phyloP scores from a whole-genome alignment of 768 basidiomycete genomes.

The Auricularia heimuer region DNA sequence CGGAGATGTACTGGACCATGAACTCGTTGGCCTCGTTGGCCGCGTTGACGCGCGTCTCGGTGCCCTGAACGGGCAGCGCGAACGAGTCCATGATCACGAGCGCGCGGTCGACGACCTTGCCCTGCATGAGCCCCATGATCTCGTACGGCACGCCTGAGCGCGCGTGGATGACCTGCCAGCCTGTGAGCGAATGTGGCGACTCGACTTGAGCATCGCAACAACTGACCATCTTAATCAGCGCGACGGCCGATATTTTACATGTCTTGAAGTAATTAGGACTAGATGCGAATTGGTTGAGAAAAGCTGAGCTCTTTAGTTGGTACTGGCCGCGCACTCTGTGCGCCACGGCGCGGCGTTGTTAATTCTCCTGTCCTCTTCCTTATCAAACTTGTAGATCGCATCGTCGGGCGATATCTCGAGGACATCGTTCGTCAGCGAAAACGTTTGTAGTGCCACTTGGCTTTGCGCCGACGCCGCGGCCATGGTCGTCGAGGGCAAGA shows the following conservation, averaged over 20 bases:
- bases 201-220: neutral
- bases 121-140: conserved; percentile 97
- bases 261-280: conserved; percentile 37
- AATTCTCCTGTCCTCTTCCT: conserved; percentile 54
- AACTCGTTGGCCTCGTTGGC: conserved; percentile 43
- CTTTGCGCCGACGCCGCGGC: conserved; percentile 19
- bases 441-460: conserved; percentile 59
- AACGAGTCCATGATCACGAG: conserved; percentile 95
- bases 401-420: conserved; percentile 64
- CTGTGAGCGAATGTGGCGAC: neutral
- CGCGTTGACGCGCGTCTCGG: conserved; percentile 94
- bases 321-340: conserved; percentile 49
- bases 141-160: conserved; percentile 99
- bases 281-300: neutral
- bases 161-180: conserved; percentile 44
- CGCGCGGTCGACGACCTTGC: conserved; percentile 96
- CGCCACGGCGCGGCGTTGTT: conserved; percentile 72
- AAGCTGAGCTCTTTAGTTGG: no score
- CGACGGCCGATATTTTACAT: conserved; percentile 37
- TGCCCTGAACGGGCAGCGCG: conserved; percentile 98
- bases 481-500: neutral
- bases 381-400: conserved; percentile 69
- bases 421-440: conserved; percentile 63
- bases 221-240: conserved; percentile 40
- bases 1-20: conserved; percentile 2